A percentile compares a stretch with the other conserved stretches of the same genome.
Conservation (phyloP, 306 rosid genomes). For the Vicia villosa region DNA sequence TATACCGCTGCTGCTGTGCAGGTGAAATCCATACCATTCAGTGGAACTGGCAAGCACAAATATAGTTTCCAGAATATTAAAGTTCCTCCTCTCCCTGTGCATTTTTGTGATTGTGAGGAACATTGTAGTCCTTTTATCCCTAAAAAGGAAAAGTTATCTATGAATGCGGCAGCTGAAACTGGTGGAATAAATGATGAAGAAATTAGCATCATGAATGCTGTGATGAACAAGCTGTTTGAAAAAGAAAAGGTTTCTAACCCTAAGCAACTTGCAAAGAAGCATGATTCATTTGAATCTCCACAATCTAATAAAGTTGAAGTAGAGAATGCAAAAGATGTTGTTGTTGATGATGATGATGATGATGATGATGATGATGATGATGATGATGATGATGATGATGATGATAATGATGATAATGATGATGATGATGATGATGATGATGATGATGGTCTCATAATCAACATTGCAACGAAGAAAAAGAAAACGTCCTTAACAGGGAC, state of each 20-base stretch:
- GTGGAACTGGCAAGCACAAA: conserved; percentile 92
- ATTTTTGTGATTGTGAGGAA: conserved; percentile 95
- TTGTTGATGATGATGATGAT: too few species aligned
- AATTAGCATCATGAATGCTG: conserved; percentile 68
- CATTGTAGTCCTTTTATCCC: conserved; percentile 52
- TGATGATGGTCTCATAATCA: conserved; percentile 69
- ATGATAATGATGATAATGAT: conserved; percentile 54
- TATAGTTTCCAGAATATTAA: conserved; percentile 85
- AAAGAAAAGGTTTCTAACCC: conserved; percentile 42
- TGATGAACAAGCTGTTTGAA: conserved; percentile 55
- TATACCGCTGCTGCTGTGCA: conserved; percentile 31
- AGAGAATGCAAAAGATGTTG: conserved; percentile 49
- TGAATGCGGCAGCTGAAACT: conserved; percentile 37
- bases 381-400: conserved; percentile 32
- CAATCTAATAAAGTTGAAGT: conserved; percentile 44
- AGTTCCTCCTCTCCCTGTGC: conserved; percentile 67
- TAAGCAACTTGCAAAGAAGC: conserved; percentile 30
- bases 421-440: conserved; percentile 47
- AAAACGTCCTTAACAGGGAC: conserved; percentile 31
- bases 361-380: conserved; percentile 10
- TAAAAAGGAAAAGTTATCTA: conserved; percentile 33
- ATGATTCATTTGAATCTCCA: conserved; percentile 32
- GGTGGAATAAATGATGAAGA: conserved; percentile 68
- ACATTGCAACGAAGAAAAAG: conserved; percentile 49
- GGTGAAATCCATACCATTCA: conserved; percentile 83